Base-by-base conservation (phyloP, 805 yeast species). In the Candida multigemmis region DNA sequence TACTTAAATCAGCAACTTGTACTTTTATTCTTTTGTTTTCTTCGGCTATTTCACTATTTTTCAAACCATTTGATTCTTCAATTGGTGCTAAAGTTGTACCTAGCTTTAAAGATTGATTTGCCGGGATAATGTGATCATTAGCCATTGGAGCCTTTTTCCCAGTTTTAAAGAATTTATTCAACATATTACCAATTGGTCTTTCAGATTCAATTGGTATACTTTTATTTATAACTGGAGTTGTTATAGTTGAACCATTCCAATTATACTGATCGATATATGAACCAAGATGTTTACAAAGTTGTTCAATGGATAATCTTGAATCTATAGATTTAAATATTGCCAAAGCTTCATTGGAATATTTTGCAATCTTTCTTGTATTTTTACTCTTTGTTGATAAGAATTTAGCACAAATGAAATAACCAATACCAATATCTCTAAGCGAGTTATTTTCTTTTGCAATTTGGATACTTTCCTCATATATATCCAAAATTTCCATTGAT, bases 381-480 rank as follows among this genome's bases (percentile, higher is more conserved):
- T 34, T 37, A 1, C 48, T 36, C 4, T 30, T 33, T 4, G 23
- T 31, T 3, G 34, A 30, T 7, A 62, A 37, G 66, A 73, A 63
- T 14, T 39, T 27, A 7, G 61, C 69, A 42, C 74, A 66, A 12
- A 60, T 45, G 27, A 62, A 60, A 31, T 56, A 49, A 6, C 55
- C 53, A 26, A 57, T 31, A 2, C 65, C 71, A 5, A 50, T 52
- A 25, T 66, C 71, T 15, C 52, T 44, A 37, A 52, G 42, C 12
- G 48, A 38, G 7, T 50, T 48, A 19, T 41, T 32, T n/a, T 35
- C 34, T 5, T 44, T 40, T 1, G 69, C 63, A 4, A 33, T 26
- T n/a, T 55, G 60, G n/a, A 67, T 50, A 0, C 73, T 65, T 14
- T 50, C 58, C 27, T 66, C 70, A 37, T 60, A 70, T 11, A 46